phyloP scores from a whole-genome alignment of 345 rosid genomes.

The Punica granatum region DNA sequence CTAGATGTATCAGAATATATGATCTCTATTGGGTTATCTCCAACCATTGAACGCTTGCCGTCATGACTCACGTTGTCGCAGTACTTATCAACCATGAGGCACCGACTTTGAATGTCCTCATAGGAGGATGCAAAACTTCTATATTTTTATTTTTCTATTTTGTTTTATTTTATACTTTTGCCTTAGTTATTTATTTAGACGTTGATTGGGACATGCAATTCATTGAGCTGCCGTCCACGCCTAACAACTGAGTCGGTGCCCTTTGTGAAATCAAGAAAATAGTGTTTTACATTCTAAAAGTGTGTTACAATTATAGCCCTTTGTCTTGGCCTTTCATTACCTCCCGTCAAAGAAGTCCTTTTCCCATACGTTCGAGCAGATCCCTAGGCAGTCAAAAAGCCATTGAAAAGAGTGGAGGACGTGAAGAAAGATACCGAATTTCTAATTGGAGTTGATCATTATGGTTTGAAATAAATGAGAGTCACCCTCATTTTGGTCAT shows the following conservation, averaged over 20 bases:
- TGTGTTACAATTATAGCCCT: too few species aligned
- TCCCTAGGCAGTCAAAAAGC: too few species aligned
- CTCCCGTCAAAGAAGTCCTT: too few species aligned
- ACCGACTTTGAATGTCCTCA: not conserved
- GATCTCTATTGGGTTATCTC: not conserved
- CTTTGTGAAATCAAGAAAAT: not conserved
- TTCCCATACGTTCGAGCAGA: too few species aligned
- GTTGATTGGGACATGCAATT: not conserved
- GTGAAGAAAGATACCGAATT: too few species aligned
- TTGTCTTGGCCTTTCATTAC: too few species aligned
- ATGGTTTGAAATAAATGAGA: too few species aligned
- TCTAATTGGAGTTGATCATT: too few species aligned
- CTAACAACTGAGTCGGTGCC: slow-evolving; percentile 2
- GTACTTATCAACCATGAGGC: not conserved
- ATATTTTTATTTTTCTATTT: not conserved
- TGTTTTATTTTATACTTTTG: not conserved
- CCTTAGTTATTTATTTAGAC: not conserved
- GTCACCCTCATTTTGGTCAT: too few species aligned
- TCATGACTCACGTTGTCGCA: not conserved
- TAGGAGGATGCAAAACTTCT: not conserved
- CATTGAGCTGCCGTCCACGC: slow-evolving; percentile 1
- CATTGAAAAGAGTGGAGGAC: too few species aligned
- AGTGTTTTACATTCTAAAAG: not conserved
- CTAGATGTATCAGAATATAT: too few species aligned
- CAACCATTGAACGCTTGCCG: not conserved